A percentile compares a stretch with the other conserved stretches of the same genome.
These are phyloP conservation scores for Phoenix roebelenii DNA, from an alignment of 176 grass and related monocot species.

Conservation along the genomic window DNA sequence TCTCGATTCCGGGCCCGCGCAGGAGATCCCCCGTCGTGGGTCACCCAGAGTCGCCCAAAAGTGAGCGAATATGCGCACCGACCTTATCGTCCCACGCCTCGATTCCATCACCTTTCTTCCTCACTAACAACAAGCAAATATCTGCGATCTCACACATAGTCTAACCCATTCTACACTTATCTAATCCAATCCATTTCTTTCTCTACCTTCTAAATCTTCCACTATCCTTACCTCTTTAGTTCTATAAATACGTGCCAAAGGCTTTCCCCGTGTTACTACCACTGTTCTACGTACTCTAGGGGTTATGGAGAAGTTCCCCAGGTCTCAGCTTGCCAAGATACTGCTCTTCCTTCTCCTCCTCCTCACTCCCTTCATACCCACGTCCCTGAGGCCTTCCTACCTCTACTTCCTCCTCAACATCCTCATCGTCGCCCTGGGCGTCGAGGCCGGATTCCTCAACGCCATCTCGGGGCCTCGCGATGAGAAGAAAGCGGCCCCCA, in stretches of 20 bases:
- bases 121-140: no score
- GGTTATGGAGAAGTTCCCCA: conserved; percentile 22
- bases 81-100: conserved; percentile 5
- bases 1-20: no score
- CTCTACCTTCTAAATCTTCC: neutral
- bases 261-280: neutral
- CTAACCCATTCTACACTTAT: no score
- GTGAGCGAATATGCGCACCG: conserved; percentile 3
- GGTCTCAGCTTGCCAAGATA: conserved; percentile 42
- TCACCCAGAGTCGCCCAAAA: neutral
- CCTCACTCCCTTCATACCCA: conserved; percentile 30
- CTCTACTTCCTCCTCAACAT: conserved; percentile 71
- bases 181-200: no score
- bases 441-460: conserved; percentile 46
- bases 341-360: conserved; percentile 29
- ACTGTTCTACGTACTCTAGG: no score
- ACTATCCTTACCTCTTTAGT: neutral
- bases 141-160: no score
- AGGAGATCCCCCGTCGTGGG: neutral
- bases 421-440: conserved; percentile 40
- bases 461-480: conserved; percentile 27
- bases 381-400: conserved; percentile 38
- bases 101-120: neutral
- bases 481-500: conserved; percentile 21
- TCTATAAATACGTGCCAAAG: neutral